These are phyloP conservation scores for Didymella arachidicola DNA, from an alignment of 2,329 filamentous ascomycete genomes.

Conservation along the genomic window DNA sequence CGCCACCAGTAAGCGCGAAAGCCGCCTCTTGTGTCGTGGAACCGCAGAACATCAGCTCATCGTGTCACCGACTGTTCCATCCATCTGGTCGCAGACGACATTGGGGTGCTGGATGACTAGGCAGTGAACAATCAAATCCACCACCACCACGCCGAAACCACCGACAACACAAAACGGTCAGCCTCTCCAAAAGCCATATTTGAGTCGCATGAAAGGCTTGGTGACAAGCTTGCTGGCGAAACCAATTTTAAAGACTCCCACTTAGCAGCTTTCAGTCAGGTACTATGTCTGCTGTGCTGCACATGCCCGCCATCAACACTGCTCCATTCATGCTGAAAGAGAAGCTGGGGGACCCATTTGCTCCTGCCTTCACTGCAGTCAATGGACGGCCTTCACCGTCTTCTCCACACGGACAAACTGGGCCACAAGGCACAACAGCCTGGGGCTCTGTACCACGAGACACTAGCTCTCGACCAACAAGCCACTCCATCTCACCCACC, in stretches of 20 bases:
- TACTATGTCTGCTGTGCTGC: conserved; percentile 49
- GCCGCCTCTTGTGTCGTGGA: conserved; percentile 29
- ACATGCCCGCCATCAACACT: conserved; percentile 25
- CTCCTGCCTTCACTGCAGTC: conserved; percentile 48
- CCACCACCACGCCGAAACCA: background rate
- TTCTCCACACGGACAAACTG: conserved; percentile 23
- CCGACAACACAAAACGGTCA: conserved; percentile 5
- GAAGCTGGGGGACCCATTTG: conserved; percentile 34
- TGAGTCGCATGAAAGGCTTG: background rate
- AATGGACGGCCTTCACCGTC: conserved; percentile 43
- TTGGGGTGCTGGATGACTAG: conserved; percentile 6
- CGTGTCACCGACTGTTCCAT: conserved; percentile 23
- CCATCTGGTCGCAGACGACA: conserved; percentile 6
- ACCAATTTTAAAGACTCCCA: background rate
- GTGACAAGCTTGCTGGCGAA: conserved; percentile 7
- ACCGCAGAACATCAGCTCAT: conserved; percentile 22
- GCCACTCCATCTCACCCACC: conserved; percentile 33
- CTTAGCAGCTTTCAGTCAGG: conserved; percentile 8
- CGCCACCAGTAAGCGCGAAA: conserved; percentile 30
- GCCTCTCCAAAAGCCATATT: background rate
- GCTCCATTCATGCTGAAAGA: conserved; percentile 44
- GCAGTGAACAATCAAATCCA: conserved; percentile 1
- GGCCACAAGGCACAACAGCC: conserved; percentile 8
- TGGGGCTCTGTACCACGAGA: conserved; percentile 14
- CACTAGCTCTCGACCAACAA: conserved; percentile 28